phyloP scores from a whole-genome alignment of 305 asterid genomes.

The Fraxinus sp. region DNA sequence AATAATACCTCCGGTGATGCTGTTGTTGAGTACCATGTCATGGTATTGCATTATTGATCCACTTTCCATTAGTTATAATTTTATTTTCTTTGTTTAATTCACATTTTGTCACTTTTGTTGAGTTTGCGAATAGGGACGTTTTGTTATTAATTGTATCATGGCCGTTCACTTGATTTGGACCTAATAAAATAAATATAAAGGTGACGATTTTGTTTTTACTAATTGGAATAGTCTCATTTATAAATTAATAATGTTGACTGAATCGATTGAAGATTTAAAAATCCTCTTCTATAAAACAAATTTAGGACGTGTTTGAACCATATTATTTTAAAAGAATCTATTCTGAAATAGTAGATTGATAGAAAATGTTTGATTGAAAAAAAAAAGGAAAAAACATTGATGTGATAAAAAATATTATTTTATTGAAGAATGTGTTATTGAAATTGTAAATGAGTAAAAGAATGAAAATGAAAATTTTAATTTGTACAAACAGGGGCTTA shows the following conservation, averaged over 20 bases:
- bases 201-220: background rate
- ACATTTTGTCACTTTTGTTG: background rate
- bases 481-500: no score
- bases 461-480: no score
- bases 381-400: no score
- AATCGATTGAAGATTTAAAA: background rate
- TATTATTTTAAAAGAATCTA: no score
- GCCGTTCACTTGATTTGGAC: background rate
- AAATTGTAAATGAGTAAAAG: no score
- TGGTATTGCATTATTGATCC: constrained; percentile 24
- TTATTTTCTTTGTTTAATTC: background rate
- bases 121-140: background rate
- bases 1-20: background rate
- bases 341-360: no score
- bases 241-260: background rate
- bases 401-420: no score
- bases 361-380: no score
- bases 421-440: no score
- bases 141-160: background rate
- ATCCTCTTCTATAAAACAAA: background rate
- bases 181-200: background rate
- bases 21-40: constrained; percentile 15
- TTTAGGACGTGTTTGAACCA: no score
- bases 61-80: background rate
- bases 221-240: background rate